Evolutionary conservation across 2,329 filamentous ascomycete genomes (phyloP).

Genomic region (Colletotrichum spaethianum): DNA sequence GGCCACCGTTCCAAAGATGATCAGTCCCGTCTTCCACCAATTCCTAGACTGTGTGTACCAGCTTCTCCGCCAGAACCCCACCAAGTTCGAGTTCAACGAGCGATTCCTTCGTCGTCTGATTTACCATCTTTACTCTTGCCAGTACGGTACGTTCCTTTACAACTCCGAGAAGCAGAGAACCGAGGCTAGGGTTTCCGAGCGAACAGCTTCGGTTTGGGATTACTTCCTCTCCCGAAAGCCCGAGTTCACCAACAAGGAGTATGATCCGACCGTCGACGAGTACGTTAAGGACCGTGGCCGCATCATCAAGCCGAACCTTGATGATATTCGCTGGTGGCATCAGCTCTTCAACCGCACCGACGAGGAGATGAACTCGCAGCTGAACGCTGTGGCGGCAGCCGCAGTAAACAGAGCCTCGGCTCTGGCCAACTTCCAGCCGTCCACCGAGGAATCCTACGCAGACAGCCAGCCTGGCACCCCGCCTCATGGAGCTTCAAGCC

Average conservation of each 20-base stretch:
- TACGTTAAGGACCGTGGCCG: slow-evolving; percentile 84
- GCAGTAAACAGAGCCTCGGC: slow-evolving; percentile 55
- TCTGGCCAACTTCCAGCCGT: slow-evolving; percentile 44
- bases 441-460: slow-evolving; percentile 41
- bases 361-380: slow-evolving; percentile 89
- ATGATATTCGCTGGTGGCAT: slow-evolving; percentile 93
- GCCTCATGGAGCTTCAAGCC: slow-evolving; percentile 47
- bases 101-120: slow-evolving; percentile 89
- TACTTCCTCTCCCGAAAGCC: slow-evolving; percentile 88
- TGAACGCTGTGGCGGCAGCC: slow-evolving; percentile 68
- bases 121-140: slow-evolving; percentile 95
- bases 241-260: slow-evolving; percentile 88
- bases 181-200: slow-evolving; percentile 77
- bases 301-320: slow-evolving; percentile 83
- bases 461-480: slow-evolving; percentile 47
- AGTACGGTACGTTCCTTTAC: slow-evolving; percentile 96
- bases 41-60: slow-evolving; percentile 97
- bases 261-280: slow-evolving; percentile 82
- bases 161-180: slow-evolving; percentile 93
- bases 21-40: slow-evolving; percentile 97
- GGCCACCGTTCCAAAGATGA: slow-evolving; percentile 87
- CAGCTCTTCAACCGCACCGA: slow-evolving; percentile 89
- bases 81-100: slow-evolving; percentile 96
- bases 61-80: slow-evolving; percentile 86
- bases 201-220: slow-evolving; percentile 92